Evolutionary conservation across 495 filamentous ascomycete genomes (phyloP), one percentile per base, ranked within the genome.

Genomic region (Parathielavia appendiculata): DNA sequence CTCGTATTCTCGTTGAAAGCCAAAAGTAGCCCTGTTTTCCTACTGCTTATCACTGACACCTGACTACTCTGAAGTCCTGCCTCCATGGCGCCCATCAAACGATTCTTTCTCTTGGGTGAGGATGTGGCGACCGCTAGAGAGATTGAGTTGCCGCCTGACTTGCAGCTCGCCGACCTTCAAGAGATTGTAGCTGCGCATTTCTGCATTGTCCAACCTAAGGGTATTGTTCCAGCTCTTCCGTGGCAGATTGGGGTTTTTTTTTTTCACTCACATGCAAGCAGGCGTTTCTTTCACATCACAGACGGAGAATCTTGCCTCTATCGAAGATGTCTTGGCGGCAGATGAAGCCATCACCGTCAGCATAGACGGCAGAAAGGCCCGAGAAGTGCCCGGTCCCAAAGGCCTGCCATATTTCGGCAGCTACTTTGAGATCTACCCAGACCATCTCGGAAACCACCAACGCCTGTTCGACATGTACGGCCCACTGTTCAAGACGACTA

Each of bases 401-500:
- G 76, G 72, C 5, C 60, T 83, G 5, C 81, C 82, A 7, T 61
- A 69, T 14, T 71, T 80, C 30, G 81, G 81, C 5, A 78, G 69
- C 63, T 78, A 71, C 70, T 80, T 77, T 60, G 81, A 83, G 60
- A 65, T 83, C 22, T 85, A 73, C 61, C 80, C 82, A 0, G 82
- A 85, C 63, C 80, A 80, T 57, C 66, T 83, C 0, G 81, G 81
- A 6, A 85, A 85, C 68, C 75, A 83, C 63, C 68, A 82, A 36
- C 75, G 81, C 1, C 76, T 83, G 0, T 83, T 82, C 58, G 67
- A 73, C 7, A 63, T 72, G 35, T 83, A 82, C 64, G 81, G 81
- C 5, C 71, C 71, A 0, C 58, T 85, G 34, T 71, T 83, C 68
- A 79, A 81, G 61, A 82, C 81, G 0, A 78, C 59, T 34, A 81